phyloP scores from a whole-genome alignment of 139 green algal genomes.

The Penium margaritaceum region DNA sequence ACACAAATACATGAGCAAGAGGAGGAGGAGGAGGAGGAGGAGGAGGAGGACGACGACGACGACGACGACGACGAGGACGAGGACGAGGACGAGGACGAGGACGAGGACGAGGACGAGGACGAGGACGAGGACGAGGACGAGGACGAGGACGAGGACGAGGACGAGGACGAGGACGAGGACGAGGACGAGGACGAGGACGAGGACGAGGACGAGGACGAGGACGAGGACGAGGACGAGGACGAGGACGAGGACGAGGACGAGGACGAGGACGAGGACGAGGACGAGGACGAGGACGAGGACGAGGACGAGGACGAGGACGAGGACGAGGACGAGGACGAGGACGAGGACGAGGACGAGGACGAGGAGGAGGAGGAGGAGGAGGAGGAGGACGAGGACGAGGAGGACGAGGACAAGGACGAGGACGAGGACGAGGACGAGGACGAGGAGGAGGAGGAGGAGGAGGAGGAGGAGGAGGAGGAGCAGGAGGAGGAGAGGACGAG shows the following conservation, averaged over 20 bases:
- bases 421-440: background rate
- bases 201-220: background rate
- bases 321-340: background rate
- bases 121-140: slow-evolving; percentile 6
- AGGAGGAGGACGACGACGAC: background rate
- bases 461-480: background rate
- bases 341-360: background rate
- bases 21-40: background rate
- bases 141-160: slow-evolving; percentile 1
- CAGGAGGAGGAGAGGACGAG: background rate
- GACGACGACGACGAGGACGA: background rate
- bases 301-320: slow-evolving; percentile 1
- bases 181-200: background rate
- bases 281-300: slow-evolving; percentile 4
- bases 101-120: background rate
- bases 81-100: background rate
- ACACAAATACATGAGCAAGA: background rate
- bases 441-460: background rate
- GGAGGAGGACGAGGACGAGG: background rate
- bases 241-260: background rate
- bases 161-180: background rate
- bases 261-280: background rate
- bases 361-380: background rate
- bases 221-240: background rate
- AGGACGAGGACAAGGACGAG: background rate